Base-by-base conservation (phyloP, 306 rosid genomes). In the Betula pendula region DNA sequence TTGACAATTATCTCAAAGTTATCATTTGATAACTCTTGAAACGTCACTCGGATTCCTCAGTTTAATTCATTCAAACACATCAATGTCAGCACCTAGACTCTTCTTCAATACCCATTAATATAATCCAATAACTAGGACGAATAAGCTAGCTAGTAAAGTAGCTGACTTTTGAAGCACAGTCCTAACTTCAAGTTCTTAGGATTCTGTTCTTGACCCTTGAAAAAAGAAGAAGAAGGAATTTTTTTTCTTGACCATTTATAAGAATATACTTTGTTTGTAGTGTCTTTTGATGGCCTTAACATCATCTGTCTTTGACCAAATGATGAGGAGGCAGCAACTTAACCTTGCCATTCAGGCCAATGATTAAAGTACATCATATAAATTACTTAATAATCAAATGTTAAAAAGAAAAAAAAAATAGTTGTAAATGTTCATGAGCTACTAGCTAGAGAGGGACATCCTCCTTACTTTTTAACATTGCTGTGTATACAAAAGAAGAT, bases 81-180 rank as follows among this genome's bases (percentile, higher is more conserved):
- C 31, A 55, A 47, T 45, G 40, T 68, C 68, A 47, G 79, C 60
- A 82, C 72, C 73, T 73, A 73, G 73, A 74, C 14, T 48, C 14
- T 48, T 35, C 55, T n/a, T 42, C 49, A 47, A 68, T 17, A 22
- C 45, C 48, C 49, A 50, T 6, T 59, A 70, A 47, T 31, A 48
- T 68, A 68, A 42, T 68, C 17, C n/a, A 38, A 12, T 25, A 25
- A 13, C n/a, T 13, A 48, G 8, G 53, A 25, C 53, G 59, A 7
- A 44, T 10, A 63, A 19, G 8, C 16, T 22, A n/a, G 27, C n/a
- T 58, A 22, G 70, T 71, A 47, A 51, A 25, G 15, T 72, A 10
- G 52, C 73, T 51, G 82, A 78, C 71, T 45, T 50, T 72, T 45
- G 38, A 45, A 62, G 56, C 48, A 48, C 11, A 33, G 40, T 50